Conservation (phyloP, 2,329 filamentous ascomycete genomes). For the Epichloe bromicola region DNA sequence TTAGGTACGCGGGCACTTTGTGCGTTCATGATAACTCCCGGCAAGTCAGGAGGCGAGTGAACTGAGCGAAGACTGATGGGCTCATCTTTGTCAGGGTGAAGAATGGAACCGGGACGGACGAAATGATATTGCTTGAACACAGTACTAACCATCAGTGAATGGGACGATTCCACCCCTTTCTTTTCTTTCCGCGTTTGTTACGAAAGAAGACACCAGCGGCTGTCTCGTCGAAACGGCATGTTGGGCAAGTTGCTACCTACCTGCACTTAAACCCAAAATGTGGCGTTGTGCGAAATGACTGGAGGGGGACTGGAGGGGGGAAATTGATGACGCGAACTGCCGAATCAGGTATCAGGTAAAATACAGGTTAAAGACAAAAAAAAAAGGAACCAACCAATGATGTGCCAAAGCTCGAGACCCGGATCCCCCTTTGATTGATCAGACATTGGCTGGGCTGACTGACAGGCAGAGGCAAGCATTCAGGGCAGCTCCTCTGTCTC, state of each 20-base stretch:
- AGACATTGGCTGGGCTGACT: not conserved
- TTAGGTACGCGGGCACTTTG: not conserved
- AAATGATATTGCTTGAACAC: too few species aligned
- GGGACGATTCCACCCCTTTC: too few species aligned
- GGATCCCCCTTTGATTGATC: not conserved
- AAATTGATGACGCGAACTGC: not conserved
- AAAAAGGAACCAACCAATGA: not conserved
- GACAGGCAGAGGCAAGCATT: not conserved
- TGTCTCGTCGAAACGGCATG: not conserved
- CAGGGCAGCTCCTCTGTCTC: not conserved
- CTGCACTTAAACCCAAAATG: not conserved
- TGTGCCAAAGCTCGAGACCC: not conserved
- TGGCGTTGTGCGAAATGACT: not conserved
- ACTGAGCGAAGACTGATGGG: too few species aligned
- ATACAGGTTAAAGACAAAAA: not conserved
- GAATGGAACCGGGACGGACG: too few species aligned
- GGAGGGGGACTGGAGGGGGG: not conserved
- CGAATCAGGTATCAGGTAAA: not conserved
- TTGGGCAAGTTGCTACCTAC: not conserved
- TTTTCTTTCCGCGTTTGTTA: too few species aligned
- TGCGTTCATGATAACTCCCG: not conserved
- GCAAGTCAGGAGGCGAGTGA: too few species aligned
- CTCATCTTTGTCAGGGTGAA: too few species aligned
- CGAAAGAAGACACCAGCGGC: too few species aligned
- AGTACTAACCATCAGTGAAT: too few species aligned